Percentiles rank a stretch among this genome's conserved stretches.
Conservation (phyloP, 2,329 filamentous ascomycete genomes). For the Rosellinia necatrix region DNA sequence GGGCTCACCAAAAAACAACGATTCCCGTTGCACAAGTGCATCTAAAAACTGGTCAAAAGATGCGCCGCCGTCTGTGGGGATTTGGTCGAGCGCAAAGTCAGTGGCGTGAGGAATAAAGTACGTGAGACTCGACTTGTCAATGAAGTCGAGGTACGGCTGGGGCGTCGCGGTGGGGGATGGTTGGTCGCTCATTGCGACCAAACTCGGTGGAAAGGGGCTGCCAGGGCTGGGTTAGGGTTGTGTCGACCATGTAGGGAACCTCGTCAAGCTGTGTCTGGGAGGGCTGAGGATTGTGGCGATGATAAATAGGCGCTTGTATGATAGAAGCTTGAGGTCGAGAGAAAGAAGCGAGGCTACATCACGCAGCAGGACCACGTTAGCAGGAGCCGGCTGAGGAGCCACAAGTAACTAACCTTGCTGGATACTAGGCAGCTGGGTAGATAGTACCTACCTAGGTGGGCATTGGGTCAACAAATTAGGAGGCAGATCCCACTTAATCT, state of each 20-base stretch:
- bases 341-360: constrained; percentile 3
- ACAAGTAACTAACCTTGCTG: too few species aligned
- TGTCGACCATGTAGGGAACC: neutral
- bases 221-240: neutral
- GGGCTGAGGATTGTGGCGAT: neutral
- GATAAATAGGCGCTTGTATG: neutral
- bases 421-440: too few species aligned
- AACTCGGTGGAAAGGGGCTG: neutral
- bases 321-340: neutral
- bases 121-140: constrained; percentile 62
- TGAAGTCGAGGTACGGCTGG: constrained; percentile 50
- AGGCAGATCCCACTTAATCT: too few species aligned
- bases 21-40: constrained; percentile 64
- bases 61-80: constrained; percentile 50
- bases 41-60: constrained; percentile 56
- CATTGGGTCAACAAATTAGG: too few species aligned
- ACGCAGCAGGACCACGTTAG: too few species aligned
- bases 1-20: constrained; percentile 72
- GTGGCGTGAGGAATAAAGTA: constrained; percentile 65
- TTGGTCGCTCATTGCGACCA: constrained; percentile 34
- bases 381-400: too few species aligned
- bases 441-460: too few species aligned
- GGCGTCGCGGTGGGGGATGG: constrained; percentile 41
- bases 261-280: neutral
- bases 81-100: constrained; percentile 57